Base-by-base conservation (phyloP, 352 stramenopile genomes). In the Globisporangium rhizosaccharum region DNA sequence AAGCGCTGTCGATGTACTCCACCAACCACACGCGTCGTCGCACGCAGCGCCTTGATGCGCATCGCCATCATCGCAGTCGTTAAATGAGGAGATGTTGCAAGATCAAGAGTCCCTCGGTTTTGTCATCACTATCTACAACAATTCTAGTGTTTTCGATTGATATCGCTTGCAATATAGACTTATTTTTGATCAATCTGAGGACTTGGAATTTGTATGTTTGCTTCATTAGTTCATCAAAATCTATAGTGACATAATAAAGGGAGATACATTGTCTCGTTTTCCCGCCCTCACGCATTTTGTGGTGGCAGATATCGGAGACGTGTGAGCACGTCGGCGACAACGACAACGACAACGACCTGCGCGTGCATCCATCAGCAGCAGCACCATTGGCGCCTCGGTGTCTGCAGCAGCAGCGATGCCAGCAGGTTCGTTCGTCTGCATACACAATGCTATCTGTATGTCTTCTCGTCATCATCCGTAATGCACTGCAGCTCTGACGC, bases 61-160 rank as follows among this genome's bases (percentile, higher is more conserved):
- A 54, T 51, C 41, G 30, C 23, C 51, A 61, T 64, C 53, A 53
- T 58, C 28, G 28, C 28, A 23, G 23, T 23, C 23, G 25, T 55
- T 45, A n/a, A 18, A 37, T 28, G 28, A 56, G 42, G 5, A 2
- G 17, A 20, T 62, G 36, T 53, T 53, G 18, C 15, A 37, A 41
- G 8, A 48, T 48, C 10, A 18, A 49, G 12, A 18, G 12, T 15
- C 41, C 41, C 8, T 39, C 10, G 33, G 9, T 39, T 39, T 39
- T 39, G 33, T 39, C 33, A 39, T 39, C 11, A 39, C 7, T 8
- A 39, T 5, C 33, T 12, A 12, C 10, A 39, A 39, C 10, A 14
- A 39, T 12, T 39, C 33, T 12, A 39, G 1, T 2, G 28, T 2
- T 39, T 14, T 39, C 1, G 0, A 39, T 39, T 10, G 2, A 39